phyloP scores from a whole-genome alignment of 352 stramenopile species.

The Phytophthora citricola region DNA sequence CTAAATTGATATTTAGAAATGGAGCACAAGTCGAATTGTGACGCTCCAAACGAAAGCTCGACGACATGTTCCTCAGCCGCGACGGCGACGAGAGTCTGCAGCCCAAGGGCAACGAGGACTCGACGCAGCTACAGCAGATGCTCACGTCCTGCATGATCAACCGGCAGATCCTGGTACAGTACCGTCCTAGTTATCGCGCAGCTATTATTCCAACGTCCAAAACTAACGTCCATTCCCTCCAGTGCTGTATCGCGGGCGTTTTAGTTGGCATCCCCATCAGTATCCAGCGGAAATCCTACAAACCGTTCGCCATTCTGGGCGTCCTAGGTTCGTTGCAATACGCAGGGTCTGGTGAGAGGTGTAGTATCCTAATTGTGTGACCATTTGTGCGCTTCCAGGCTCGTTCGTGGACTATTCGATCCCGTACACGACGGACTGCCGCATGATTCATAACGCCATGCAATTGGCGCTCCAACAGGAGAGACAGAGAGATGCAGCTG shows the following conservation, averaged over 20 bases:
- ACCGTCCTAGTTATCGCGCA: neutral
- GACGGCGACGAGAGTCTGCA: conserved; percentile 47
- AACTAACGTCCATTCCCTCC: neutral
- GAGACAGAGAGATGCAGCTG: conserved; percentile 42
- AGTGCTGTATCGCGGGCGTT: conserved; percentile 84
- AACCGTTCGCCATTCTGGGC: conserved; percentile 78
- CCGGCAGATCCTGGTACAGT: conserved; percentile 80
- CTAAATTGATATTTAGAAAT: no score
- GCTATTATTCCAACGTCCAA: no score
- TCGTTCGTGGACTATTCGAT: conserved; percentile 89
- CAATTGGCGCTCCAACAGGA: conserved; percentile 76
- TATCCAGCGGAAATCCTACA: conserved; percentile 83
- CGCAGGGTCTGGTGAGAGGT: no score
- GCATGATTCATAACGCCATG: conserved; percentile 82
- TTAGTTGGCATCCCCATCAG: conserved; percentile 85
- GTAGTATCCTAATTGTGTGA: neutral
- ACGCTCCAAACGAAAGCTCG: neutral
- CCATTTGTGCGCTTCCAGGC: conserved; percentile 38
- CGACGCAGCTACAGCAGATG: conserved; percentile 78
- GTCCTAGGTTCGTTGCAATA: conserved; percentile 60
- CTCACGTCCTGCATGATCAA: conserved; percentile 89
- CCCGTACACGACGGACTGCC: conserved; percentile 83
- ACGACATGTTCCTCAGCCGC: conserved; percentile 63
- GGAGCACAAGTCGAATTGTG: neutral
- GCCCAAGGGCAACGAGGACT: conserved; percentile 75